Percentiles rank a stretch among this genome's conserved stretches.
Conservation (phyloP, 2,329 filamentous ascomycete genomes). For the Ramularia endophylla region DNA sequence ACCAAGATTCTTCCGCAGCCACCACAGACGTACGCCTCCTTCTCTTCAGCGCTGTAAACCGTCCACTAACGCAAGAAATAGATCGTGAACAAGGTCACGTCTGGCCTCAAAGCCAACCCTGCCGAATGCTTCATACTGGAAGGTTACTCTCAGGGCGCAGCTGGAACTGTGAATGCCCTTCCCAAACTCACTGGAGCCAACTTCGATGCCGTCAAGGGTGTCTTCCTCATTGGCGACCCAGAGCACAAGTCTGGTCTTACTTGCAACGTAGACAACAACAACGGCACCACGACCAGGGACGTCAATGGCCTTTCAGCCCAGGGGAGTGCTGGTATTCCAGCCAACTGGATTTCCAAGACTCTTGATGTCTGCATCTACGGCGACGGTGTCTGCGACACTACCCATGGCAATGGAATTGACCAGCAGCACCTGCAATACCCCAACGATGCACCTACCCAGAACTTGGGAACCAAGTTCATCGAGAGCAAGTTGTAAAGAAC, state of each 20-base stretch:
- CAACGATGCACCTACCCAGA: slow-evolving; percentile 25
- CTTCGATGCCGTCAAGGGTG: slow-evolving; percentile 33
- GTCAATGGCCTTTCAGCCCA: slow-evolving; percentile 19
- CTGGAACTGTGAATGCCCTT: slow-evolving; percentile 32
- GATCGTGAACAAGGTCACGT: slow-evolving; percentile 31
- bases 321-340: slow-evolving; percentile 22
- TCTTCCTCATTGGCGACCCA: slow-evolving; percentile 33
- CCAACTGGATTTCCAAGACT: slow-evolving; percentile 32
- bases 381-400: too few relatives aligned
- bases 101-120: slow-evolving; percentile 21
- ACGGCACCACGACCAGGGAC: slow-evolving; percentile 24
- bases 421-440: too few relatives aligned
- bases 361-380: slow-evolving; percentile 34
- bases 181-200: slow-evolving; percentile 27
- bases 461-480: slow-evolving; percentile 25
- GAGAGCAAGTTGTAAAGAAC: slow-evolving; percentile 13
- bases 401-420: too few relatives aligned
- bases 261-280: slow-evolving; percentile 26
- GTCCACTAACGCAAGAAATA: slow-evolving; percentile 7
- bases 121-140: slow-evolving; percentile 34
- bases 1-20: slow-evolving; percentile 25
- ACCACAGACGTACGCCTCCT: slow-evolving; percentile 22
- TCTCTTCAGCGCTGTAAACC: neutral
- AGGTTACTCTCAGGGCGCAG: slow-evolving; percentile 35
- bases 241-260: slow-evolving; percentile 22